Conservation (phyloP, 2,329 filamentous ascomycete genomes). For the Zasmidium citrigriseum region DNA sequence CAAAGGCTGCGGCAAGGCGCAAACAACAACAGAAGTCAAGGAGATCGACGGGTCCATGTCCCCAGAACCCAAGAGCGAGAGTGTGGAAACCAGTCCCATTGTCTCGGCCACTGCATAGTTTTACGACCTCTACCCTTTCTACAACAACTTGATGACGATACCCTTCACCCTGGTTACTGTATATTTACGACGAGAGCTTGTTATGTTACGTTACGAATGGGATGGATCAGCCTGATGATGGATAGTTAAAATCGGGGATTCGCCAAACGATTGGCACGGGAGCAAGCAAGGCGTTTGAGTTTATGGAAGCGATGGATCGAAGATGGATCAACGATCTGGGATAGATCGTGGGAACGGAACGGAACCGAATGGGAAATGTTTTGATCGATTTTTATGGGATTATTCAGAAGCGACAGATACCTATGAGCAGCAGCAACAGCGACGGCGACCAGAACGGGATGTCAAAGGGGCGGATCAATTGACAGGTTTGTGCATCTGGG, state of each 20-base stretch:
- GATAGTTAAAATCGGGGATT: background rate
- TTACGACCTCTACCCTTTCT: conserved; percentile 7
- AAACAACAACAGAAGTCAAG: conserved; percentile 35
- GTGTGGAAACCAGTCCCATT: conserved; percentile 31
- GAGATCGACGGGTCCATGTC: conserved; percentile 39
- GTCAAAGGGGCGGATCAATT: background rate
- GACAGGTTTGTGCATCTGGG: background rate
- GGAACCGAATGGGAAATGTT: background rate
- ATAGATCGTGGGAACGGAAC: background rate
- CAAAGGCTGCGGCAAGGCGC: conserved; percentile 64
- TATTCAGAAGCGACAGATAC: conserved; percentile 9
- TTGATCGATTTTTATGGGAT: background rate
- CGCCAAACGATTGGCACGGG: background rate
- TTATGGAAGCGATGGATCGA: background rate
- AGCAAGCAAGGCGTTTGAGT: conserved; percentile 8
- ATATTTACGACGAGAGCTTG: conserved; percentile 19
- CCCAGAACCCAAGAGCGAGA: conserved; percentile 35
- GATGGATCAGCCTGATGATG: conserved; percentile 12
- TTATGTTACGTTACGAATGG: conserved; percentile 8
- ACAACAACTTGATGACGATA: conserved; percentile 24
- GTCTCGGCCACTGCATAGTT: conserved; percentile 1
- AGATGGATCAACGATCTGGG: background rate
- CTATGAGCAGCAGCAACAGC: conserved; percentile 1
- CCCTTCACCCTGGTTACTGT: conserved; percentile 23
- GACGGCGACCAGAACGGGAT: background rate